A percentile compares a stretch with the other conserved stretches of the same genome.
These are phyloP conservation scores for Pseudopyricularia javanii DNA, from an alignment of 2,329 filamentous ascomycete species.

Conservation along the genomic window DNA sequence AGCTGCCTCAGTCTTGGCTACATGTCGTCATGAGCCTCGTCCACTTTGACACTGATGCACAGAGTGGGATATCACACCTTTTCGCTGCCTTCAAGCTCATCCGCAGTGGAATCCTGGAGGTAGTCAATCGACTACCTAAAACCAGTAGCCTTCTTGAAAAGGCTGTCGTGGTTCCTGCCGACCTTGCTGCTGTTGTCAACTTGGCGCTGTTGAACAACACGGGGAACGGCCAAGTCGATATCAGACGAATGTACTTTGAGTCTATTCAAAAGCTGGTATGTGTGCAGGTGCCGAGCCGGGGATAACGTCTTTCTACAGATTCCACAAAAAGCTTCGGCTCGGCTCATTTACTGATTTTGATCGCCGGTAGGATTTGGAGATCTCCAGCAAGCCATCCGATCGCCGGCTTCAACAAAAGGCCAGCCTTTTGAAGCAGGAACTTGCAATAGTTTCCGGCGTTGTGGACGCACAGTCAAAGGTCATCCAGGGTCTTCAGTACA, in stretches of 20 bases:
- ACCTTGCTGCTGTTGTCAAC: slow-evolving; percentile 26
- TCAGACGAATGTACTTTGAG: slow-evolving; percentile 27
- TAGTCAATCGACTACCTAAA: slow-evolving; percentile 20
- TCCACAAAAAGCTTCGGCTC: not conserved
- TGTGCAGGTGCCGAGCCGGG: too few species aligned
- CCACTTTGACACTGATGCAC: slow-evolving; percentile 8
- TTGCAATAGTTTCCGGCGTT: slow-evolving; percentile 12
- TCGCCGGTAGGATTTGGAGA: slow-evolving; percentile 21
- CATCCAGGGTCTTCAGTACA: not conserved
- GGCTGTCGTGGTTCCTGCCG: slow-evolving; percentile 26
- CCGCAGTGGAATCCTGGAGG: slow-evolving; percentile 20
- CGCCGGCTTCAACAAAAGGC: slow-evolving; percentile 27
- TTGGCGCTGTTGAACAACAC: slow-evolving; percentile 25
- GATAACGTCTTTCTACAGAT: not conserved
- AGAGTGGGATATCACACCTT: slow-evolving; percentile 13
- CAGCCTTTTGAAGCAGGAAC: slow-evolving; percentile 26
- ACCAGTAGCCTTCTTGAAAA: slow-evolving; percentile 18
- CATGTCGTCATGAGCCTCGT: slow-evolving; percentile 25
- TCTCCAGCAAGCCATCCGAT: slow-evolving; percentile 24
- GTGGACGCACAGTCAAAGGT: not conserved
- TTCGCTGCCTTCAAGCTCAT: slow-evolving; percentile 16
- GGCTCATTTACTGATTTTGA: slow-evolving; percentile 7
- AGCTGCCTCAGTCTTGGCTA: slow-evolving; percentile 27
- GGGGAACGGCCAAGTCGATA: slow-evolving; percentile 22
- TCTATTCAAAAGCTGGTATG: slow-evolving; percentile 27